Evolutionary conservation across 768 basidiomycete species (phyloP).

Genomic region (Suillus tomentosus): DNA sequence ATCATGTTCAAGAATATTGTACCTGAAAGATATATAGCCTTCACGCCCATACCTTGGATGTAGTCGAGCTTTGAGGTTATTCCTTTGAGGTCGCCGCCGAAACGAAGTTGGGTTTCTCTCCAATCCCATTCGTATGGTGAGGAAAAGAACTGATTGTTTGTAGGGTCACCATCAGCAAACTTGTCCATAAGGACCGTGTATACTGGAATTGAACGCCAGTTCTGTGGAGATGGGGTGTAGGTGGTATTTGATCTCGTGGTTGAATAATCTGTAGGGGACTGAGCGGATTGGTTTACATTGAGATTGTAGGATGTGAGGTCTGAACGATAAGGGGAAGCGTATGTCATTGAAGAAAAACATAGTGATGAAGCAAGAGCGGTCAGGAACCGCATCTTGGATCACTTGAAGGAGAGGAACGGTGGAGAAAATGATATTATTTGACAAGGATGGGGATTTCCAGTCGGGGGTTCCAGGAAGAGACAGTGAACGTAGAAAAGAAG

Average conservation of each 20-base stretch:
- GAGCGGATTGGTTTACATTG: slow-evolving; percentile 74
- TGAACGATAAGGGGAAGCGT: slow-evolving; percentile 67
- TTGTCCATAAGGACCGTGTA: slow-evolving; percentile 90
- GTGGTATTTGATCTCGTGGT: slow-evolving; percentile 59
- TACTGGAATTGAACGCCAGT: slow-evolving; percentile 83
- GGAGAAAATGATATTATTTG: neutral
- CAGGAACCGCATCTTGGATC: slow-evolving; percentile 46
- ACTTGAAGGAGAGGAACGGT: neutral
- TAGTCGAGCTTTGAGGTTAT: slow-evolving; percentile 79
- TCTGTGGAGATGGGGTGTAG: slow-evolving; percentile 78
- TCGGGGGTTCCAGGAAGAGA: neutral
- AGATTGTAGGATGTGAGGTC: slow-evolving; percentile 75
- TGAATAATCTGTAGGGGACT: slow-evolving; percentile 64
- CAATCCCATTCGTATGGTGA: slow-evolving; percentile 82
- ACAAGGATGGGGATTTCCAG: neutral
- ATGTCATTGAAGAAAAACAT: slow-evolving; percentile 38
- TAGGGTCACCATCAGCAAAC: slow-evolving; percentile 90
- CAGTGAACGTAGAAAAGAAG: neutral
- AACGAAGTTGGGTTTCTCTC: slow-evolving; percentile 86
- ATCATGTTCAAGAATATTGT: slow-evolving; percentile 94
- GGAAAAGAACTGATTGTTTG: slow-evolving; percentile 88
- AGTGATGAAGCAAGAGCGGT: slow-evolving; percentile 32
- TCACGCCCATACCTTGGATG: slow-evolving; percentile 85
- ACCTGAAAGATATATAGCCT: slow-evolving; percentile 87
- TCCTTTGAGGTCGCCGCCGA: slow-evolving; percentile 87